Evolutionary conservation across 257 asterid species (phyloP).

Genomic region (Cruciata laevipes): DNA sequence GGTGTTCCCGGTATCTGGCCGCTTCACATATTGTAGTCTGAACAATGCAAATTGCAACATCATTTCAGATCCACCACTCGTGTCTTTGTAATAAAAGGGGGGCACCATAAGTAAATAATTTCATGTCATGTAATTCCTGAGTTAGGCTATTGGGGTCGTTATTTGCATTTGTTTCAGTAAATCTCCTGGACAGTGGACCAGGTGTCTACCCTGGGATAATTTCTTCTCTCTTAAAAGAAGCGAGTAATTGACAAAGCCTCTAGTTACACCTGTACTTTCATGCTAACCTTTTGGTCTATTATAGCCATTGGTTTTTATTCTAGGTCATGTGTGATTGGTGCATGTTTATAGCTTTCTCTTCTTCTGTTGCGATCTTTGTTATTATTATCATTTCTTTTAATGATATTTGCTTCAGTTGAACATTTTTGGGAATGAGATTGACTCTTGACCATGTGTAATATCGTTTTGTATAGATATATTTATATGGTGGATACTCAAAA

Average conservation of each 20-base stretch:
- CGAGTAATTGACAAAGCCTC: neutral
- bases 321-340: neutral
- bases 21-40: neutral
- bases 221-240: neutral
- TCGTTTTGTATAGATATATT: conserved; percentile 49
- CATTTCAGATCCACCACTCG: neutral
- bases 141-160: neutral
- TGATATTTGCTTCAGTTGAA: neutral
- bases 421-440: neutral
- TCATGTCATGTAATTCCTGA: neutral
- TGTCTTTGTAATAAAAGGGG: neutral
- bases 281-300: neutral
- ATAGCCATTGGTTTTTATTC: neutral
- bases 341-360: neutral
- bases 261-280: neutral
- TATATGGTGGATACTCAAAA: conserved; percentile 95
- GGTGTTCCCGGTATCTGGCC: neutral
- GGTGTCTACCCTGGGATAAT: neutral
- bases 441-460: neutral
- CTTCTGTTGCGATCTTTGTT: neutral
- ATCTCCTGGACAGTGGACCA: neutral
- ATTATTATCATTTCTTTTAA: too few species aligned
- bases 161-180: neutral
- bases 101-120: neutral
- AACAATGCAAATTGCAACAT: conserved; percentile 1